Base-by-base conservation (phyloP, 495 filamentous ascomycete genomes). In the Pyrenula aspistea region DNA sequence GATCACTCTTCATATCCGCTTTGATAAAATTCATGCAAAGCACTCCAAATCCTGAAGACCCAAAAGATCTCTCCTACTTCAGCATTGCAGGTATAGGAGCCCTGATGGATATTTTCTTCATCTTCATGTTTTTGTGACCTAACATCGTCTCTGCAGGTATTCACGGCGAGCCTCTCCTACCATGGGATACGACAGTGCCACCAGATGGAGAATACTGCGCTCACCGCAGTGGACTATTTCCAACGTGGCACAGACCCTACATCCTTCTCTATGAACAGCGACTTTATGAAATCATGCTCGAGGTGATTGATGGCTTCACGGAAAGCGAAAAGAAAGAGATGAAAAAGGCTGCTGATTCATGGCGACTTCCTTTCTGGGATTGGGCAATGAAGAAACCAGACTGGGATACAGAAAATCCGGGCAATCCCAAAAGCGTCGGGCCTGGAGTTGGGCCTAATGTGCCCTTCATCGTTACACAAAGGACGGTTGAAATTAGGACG, bases 201-300 rank as follows among this genome's bases (percentile, higher is more conserved):
- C 10, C n/a, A 19, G 22, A 20, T 4, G 22, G 22, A 4, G 4
- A 8, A 8, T 58, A 58, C 50, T 58, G 51, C 51, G 24, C 36
- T 8, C 56, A 58, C 24, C 12, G 4, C 19, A 10, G 36, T 22
- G 42, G 12, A 2, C 11, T 22, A 1, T 58, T 58, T 24, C 53
- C 56, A 58, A 55, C 56, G 1, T 58, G 56, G 56, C 56, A 58
- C 25, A 52, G 53, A 20, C 56, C 56, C 10, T 58, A 58, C 55
- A 48, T 36, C 2, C 51, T 58, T 25, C 51, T 58, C 22, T 47
- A 31, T 12, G 51, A 52, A 19, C 50, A 52, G 20, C 8, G 50
- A 24, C 50, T 52, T 52, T 52, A 52, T 24, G 50, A 52, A 20
- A 19, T 8, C 8, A 52, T 52, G 50, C n/a, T 20, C 19, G 4